Evolutionary conservation across 768 basidiomycete species (phyloP).

Genomic region (Royoungia palumana): DNA sequence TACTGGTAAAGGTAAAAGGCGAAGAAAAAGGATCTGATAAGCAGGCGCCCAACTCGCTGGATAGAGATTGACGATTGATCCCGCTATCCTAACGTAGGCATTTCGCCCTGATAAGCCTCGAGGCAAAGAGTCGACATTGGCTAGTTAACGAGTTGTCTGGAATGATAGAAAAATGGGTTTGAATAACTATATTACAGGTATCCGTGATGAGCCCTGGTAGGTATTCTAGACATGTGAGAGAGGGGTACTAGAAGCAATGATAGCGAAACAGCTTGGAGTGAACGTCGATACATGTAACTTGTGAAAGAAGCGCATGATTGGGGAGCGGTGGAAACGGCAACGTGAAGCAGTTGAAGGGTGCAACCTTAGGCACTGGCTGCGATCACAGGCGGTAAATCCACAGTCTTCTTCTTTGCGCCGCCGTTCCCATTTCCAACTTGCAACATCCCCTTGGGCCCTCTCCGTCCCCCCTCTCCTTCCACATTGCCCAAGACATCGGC

Average conservation of each 20-base stretch:
- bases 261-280: not conserved
- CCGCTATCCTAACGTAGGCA: not conserved
- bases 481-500: not conserved
- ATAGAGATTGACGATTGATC: too few relatives aligned
- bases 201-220: constrained; percentile 12
- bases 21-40: constrained; percentile 7
- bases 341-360: not conserved
- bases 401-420: constrained; percentile 24
- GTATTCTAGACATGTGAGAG: constrained; percentile 17
- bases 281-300: constrained; percentile 4
- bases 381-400: constrained; percentile 35
- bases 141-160: too few relatives aligned
- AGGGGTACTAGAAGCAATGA: not conserved
- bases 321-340: not conserved
- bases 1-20: not conserved
- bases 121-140: too few relatives aligned
- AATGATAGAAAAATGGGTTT: too few relatives aligned
- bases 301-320: too few relatives aligned
- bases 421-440: constrained; percentile 10
- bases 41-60: not conserved
- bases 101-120: too few relatives aligned
- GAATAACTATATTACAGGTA: constrained; percentile 37
- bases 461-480: constrained; percentile 8
- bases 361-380: constrained; percentile 31
- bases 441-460: constrained; percentile 8